Evolutionary conservation across 2,329 filamentous ascomycete species (phyloP), one percentile per base, ranked within the genome.

Genomic region (Calonectria pteridis): DNA sequence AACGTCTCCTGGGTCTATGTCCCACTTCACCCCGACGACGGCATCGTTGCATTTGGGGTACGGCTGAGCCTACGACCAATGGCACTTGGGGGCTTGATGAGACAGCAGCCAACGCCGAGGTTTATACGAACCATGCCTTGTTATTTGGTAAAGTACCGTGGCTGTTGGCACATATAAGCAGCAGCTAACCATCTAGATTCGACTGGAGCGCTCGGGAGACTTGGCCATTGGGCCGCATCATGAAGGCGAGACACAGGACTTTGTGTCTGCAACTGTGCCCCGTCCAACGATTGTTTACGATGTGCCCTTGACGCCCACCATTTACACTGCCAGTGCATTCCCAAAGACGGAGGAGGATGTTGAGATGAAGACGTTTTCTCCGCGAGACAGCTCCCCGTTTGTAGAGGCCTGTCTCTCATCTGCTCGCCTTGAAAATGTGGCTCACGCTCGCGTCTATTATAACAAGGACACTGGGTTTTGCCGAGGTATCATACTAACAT

Each of bases 71-170:
- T 20, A 6, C 14, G 28, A 6, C 23, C 50, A n/a, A 58, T 49
- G 18, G 20, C 26, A 23, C 55, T 62, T 18, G 55, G 55, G 16
- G 37, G 55, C 20, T 23, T 62, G 4, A 9, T 37, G 14, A 62
- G 55, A 26, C 55, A 62, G 2, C 55, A 62, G 3, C 35, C 33
- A 26, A 20, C 35, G 37, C 55, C 55, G 16, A 37, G 55, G 23
- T 62, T 62, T 37, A 66, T 66, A 59, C 20, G 66, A 62, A 62
- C 55, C 55, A 68, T 26, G 51, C 66, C 66, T 9, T 68, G 50
- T 28, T 68, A 43, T 40, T 37, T 68, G 35, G 66, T 68, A 59
- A 58, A 51, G 18, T 58, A 16, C 14, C 55, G 26, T 49, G 63
- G 26, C 20, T 35, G 16, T 6, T n/a, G 16, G 50, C 14, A 46